phyloP scores from a whole-genome alignment of 352 stramenopile species.

The Globisporangium ultimum region DNA sequence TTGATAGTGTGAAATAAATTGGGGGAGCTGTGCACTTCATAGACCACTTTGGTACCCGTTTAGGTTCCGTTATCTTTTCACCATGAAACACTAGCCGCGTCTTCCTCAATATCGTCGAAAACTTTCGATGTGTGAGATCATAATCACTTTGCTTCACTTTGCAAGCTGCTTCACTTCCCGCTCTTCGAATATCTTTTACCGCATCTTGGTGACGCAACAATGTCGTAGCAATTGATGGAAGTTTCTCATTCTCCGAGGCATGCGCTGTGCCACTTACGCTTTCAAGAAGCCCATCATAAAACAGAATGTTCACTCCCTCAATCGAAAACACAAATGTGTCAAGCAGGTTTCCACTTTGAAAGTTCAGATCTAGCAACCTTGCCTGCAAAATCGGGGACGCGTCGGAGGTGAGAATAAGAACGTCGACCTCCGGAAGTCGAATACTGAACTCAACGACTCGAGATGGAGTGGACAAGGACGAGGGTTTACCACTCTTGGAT shows the following conservation, averaged over 20 bases:
- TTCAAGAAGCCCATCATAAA: constrained; percentile 37
- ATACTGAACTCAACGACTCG: constrained; percentile 48
- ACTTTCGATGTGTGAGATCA: constrained; percentile 36
- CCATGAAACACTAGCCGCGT: constrained; percentile 63
- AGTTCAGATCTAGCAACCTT: constrained; percentile 45
- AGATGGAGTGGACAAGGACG: not conserved
- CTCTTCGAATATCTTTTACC: constrained; percentile 13
- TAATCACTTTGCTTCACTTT: constrained; percentile 25
- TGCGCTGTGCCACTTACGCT: not conserved
- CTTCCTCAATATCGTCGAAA: constrained; percentile 56
- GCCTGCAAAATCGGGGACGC: constrained; percentile 62
- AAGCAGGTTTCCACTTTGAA: constrained; percentile 42
- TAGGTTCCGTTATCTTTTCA: constrained; percentile 38
- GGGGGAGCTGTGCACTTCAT: constrained; percentile 67
- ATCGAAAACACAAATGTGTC: constrained; percentile 60
- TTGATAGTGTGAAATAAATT: constrained; percentile 70
- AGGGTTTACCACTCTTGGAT: not conserved
- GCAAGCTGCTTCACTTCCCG: constrained; percentile 4
- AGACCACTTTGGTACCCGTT: constrained; percentile 46
- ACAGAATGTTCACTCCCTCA: constrained; percentile 54
- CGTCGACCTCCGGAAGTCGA: constrained; percentile 55
- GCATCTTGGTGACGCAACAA: constrained; percentile 12
- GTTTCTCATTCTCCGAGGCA: not conserved
- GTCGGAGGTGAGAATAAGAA: constrained; percentile 61
- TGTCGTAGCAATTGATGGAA: not conserved